A percentile compares a stretch with the other conserved stretches of the same genome.
phyloP scores from a whole-genome alignment of 2,329 filamentous ascomycete genomes.

The Colletotrichum melonis region DNA sequence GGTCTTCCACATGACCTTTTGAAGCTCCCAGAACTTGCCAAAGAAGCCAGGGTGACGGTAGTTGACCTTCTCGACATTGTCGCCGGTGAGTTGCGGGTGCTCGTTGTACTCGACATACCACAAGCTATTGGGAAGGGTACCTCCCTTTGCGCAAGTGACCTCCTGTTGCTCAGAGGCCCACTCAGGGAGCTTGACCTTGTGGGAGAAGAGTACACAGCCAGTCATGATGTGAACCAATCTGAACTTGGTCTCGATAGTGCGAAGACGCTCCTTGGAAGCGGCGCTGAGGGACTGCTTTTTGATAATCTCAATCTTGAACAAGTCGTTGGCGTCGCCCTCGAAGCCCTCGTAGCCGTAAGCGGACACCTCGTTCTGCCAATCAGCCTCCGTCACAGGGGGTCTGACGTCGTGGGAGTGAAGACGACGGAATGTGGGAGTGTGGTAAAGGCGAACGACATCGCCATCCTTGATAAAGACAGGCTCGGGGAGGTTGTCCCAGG shows the following conservation, averaged over 20 bases:
- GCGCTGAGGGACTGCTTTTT: constrained; percentile 86
- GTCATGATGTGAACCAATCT: constrained; percentile 96
- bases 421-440: constrained; percentile 84
- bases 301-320: constrained; percentile 94
- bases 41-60: constrained; percentile 96
- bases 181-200: constrained; percentile 98
- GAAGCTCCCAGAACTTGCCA: constrained; percentile 96
- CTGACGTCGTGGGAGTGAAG: constrained; percentile 97
- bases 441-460: constrained; percentile 84
- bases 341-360: constrained; percentile 98
- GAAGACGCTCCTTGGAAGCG: constrained; percentile 83
- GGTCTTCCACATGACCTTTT: constrained; percentile 98
- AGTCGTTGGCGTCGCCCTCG: constrained; percentile 94
- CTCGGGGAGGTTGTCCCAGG: constrained; percentile 82
- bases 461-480: constrained; percentile 81
- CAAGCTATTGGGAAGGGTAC: constrained; percentile 93
- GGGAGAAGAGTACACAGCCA: constrained; percentile 94
- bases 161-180: constrained; percentile 99
- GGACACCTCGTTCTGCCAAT: constrained; percentile 96
- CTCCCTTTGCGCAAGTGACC: constrained; percentile 94
- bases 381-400: constrained; percentile 84
- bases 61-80: constrained; percentile 91
- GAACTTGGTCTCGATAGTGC: constrained; percentile 98
- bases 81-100: constrained; percentile 77
- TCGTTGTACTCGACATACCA: constrained; percentile 97